Evolutionary conservation across 805 yeast genomes (phyloP), one percentile per base, ranked within the genome.

Genomic region (Clavispora fructus): DNA sequence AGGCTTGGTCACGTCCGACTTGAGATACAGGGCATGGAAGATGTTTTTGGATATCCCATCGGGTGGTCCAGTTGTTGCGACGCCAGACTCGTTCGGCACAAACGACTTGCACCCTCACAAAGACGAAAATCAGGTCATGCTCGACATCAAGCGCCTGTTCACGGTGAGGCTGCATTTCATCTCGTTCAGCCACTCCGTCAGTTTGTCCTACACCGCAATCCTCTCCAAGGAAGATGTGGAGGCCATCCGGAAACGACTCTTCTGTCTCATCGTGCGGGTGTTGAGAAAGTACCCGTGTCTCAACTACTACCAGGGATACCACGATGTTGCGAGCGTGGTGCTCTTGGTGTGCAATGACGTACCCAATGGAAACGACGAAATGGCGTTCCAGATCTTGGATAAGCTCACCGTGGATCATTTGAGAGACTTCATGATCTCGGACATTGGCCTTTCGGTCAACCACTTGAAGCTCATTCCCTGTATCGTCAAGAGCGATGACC

Each of bases 241-340:
- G 40, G 43, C 47, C n/a, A 63, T 82, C 41, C 71, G 76, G 48
- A 58, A 59, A 25, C 59, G 73, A 40, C 65, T 83, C 42, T 60
- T 57, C 23, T 61, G 61, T 6, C 51, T 83, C 12, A 75, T 88
- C 4, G 63, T 77, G 12, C 68, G 69, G 16, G 69, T 89, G 2
- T 68, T 94, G 12, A 65, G 88, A 35, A 73, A 71, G 13, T 68
- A 83, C 53, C 91, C 91, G 0, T 57, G 63, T 4, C 67, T 91
- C 37, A 71, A 79, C 48, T 92, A 92, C 63, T 92, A 90, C 62
- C 99, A 92, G 65, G 99, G 99, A 0, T 88, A 77, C 62, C 98
- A 92, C 63, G 98, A 94, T 57, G 71, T 94, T 17, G 90, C 88
- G 1, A 74, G 87, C 32, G 74, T 86, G 5, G 69, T 87, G 7